phyloP scores from a whole-genome alignment of 805 yeast species.

The Ascoidea asiatica region DNA sequence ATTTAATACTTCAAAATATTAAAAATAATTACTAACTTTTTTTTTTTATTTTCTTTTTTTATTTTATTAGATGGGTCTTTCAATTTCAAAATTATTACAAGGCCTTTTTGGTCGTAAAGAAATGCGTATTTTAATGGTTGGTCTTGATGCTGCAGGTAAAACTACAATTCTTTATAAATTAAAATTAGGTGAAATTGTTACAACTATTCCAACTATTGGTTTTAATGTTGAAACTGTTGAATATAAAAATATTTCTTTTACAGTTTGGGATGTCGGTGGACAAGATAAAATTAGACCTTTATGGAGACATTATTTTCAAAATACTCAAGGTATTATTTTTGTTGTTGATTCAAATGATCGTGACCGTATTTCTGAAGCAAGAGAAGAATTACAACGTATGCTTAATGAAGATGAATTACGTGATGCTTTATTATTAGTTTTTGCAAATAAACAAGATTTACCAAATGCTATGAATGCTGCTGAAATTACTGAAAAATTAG shows the following conservation, averaged over 20 bases:
- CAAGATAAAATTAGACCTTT: constrained; percentile 97
- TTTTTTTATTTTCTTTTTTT: background rate
- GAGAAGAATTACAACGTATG: constrained; percentile 97
- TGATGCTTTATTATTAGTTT: constrained; percentile 88
- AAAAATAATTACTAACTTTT: background rate
- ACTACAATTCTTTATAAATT: constrained; percentile 92
- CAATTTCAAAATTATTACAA: constrained; percentile 84
- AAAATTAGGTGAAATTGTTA: constrained; percentile 90
- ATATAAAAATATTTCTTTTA: constrained; percentile 91
- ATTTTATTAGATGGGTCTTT: constrained; percentile 66
- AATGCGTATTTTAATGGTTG: constrained; percentile 97
- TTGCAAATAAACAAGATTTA: constrained; percentile 97
- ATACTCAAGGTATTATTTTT: constrained; percentile 96
- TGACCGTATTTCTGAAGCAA: constrained; percentile 94
- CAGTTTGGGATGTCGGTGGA: constrained; percentile 99
- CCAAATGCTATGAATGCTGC: constrained; percentile 99
- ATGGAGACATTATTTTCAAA: constrained; percentile 98
- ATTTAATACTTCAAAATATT: no score
- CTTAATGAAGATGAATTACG: constrained; percentile 96
- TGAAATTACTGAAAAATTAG: constrained; percentile 93
- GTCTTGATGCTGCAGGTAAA: constrained; percentile 97
- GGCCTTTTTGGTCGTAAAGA: constrained; percentile 96
- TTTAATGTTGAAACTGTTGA: constrained; percentile 96
- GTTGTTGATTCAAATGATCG: constrained; percentile 97
- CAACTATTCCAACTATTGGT: constrained; percentile 94